phyloP scores from a whole-genome alignment of 208 protist species.

The Leishmania guyanensis region DNA sequence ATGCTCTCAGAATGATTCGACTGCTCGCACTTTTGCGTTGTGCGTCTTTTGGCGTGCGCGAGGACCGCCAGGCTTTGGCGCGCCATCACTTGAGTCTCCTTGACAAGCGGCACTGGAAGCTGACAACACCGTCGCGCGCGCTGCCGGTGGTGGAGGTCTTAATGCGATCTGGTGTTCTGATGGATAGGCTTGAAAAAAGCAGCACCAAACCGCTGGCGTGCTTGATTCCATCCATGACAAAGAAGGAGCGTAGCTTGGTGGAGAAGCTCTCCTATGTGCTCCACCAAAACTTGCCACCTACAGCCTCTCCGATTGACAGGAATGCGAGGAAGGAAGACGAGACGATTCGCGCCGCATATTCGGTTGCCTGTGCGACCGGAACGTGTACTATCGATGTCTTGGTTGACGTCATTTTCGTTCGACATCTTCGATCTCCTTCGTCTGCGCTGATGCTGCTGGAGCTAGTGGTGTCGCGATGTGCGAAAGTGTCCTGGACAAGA shows the following conservation, averaged over 20 bases:
- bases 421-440: conserved; percentile 13
- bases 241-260: conserved; percentile 46
- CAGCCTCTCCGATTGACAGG: not conserved
- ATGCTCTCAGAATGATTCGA: conserved; percentile 25
- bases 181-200: conserved; percentile 55
- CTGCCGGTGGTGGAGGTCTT: conserved; percentile 58
- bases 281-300: conserved; percentile 7
- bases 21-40: conserved; percentile 14
- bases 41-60: conserved; percentile 10
- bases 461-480: conserved; percentile 17
- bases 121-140: conserved; percentile 66
- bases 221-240: conserved; percentile 68
- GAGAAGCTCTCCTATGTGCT: conserved; percentile 35
- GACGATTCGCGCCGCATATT: conserved; percentile 26
- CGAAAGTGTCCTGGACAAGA: conserved; percentile 13
- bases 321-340: conserved; percentile 13
- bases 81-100: conserved; percentile 44
- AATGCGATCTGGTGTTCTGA: conserved; percentile 49
- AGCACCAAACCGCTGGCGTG: conserved; percentile 39
- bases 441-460: conserved; percentile 41
- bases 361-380: conserved; percentile 21
- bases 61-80: conserved; percentile 31
- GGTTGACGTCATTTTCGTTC: conserved; percentile 23
- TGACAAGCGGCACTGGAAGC: conserved; percentile 54
- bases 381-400: conserved; percentile 9